Conservation (phyloP, 192 early-diverging fungal species). For the Phlyctochytrium bullatum region DNA sequence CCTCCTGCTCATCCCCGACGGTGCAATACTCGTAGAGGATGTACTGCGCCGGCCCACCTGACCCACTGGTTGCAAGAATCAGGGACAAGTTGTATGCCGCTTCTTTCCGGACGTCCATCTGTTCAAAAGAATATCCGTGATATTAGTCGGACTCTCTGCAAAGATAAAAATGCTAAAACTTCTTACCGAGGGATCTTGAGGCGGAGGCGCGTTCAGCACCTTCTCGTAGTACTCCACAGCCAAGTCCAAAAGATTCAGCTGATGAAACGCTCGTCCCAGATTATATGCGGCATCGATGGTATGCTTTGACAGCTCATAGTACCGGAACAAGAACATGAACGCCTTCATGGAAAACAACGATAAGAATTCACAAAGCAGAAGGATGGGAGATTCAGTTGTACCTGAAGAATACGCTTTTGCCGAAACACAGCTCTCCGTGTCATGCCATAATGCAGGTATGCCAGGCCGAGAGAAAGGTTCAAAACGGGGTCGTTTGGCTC, state of each 20-base stretch:
- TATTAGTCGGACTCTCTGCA: neutral
- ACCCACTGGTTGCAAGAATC: constrained; percentile 77
- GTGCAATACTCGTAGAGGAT: neutral
- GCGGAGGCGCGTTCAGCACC: constrained; percentile 47
- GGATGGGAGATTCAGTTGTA: neutral
- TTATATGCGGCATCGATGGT: constrained; percentile 79
- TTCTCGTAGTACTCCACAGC: constrained; percentile 85
- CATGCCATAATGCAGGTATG: constrained; percentile 64
- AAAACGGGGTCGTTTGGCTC: constrained; percentile 67
- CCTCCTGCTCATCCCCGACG: too few species aligned
- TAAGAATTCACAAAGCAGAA: neutral
- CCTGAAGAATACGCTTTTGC: constrained; percentile 63
- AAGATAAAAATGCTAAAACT: too few species aligned
- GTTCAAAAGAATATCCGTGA: constrained; percentile 33
- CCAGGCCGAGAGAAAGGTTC: constrained; percentile 59
- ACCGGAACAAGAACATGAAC: constrained; percentile 65
- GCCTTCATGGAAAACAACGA: constrained; percentile 35
- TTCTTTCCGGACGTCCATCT: constrained; percentile 68
- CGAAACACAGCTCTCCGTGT: constrained; percentile 69
- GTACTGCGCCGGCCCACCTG: constrained; percentile 12
- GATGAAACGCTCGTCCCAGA: constrained; percentile 84
- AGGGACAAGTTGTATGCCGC: constrained; percentile 88
- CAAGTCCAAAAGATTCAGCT: constrained; percentile 72
- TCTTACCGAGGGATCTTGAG: constrained; percentile 11
- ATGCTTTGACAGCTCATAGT: constrained; percentile 45